Percentiles rank a stretch among this genome's conserved stretches.
phyloP scores from a whole-genome alignment of 345 rosid genomes.

The Xanthoceras sorbifolium region DNA sequence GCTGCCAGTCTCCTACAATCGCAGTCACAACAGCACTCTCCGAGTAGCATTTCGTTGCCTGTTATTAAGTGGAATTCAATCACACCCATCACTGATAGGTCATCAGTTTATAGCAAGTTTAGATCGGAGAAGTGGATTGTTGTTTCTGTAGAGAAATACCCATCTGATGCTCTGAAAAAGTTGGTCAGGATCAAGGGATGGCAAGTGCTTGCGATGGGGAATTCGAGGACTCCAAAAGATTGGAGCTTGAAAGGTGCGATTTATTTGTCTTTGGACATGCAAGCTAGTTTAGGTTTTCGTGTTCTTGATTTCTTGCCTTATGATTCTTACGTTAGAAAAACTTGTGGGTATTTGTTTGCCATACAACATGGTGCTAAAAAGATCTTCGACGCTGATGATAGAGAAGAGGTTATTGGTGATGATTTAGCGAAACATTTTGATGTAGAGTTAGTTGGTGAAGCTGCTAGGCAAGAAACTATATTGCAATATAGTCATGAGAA shows the following conservation, averaged over 20 bases:
- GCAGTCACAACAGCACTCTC: constrained; percentile 45
- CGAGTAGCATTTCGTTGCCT: constrained; percentile 62
- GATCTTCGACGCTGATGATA: constrained; percentile 92
- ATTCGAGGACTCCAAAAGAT: constrained; percentile 77
- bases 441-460: constrained; percentile 81
- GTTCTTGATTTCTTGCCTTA: constrained; percentile 82
- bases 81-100: constrained; percentile 46
- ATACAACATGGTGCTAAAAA: constrained; percentile 95
- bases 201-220: constrained; percentile 91
- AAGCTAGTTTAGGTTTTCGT: constrained; percentile 75
- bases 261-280: constrained; percentile 80
- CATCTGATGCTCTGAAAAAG: constrained; percentile 62
- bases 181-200: constrained; percentile 81
- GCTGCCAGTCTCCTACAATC: constrained; percentile 72
- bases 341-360: constrained; percentile 89
- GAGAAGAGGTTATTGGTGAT: constrained; percentile 81
- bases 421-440: constrained; percentile 91
- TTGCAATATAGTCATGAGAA: constrained; percentile 92
- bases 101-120: constrained; percentile 70
- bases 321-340: constrained; percentile 84
- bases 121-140: constrained; percentile 86
- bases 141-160: constrained; percentile 76
- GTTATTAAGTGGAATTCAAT: constrained; percentile 74
- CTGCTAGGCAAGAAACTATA: constrained; percentile 75
- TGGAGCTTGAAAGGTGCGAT: constrained; percentile 92